Conservation (phyloP, 2,329 filamentous ascomycete genomes). For the Fusarium napiforme region DNA sequence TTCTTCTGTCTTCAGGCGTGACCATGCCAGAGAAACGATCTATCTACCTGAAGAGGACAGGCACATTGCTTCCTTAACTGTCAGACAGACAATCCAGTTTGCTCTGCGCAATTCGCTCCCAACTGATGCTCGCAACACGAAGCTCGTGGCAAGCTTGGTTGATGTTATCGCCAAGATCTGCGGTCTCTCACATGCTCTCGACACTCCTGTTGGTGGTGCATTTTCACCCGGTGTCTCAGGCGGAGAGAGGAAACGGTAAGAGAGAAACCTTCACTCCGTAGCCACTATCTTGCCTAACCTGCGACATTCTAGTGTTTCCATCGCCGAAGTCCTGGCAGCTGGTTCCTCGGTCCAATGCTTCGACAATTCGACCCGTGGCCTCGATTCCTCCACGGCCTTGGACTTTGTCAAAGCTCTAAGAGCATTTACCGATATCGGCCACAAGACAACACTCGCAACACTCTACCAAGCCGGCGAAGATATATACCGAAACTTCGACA, state of each 20-base stretch:
- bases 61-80: conserved; percentile 78
- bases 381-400: background rate
- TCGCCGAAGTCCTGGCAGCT: background rate
- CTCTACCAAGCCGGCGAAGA: background rate
- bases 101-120: conserved; percentile 67
- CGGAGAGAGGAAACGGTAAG: background rate
- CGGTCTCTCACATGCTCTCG: background rate
- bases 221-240: background rate
- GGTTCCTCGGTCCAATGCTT: background rate
- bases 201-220: background rate
- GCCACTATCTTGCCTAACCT: background rate
- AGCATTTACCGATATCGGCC: background rate
- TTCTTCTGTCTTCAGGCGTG: conserved; percentile 72
- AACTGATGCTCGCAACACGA: background rate
- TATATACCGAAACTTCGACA: background rate
- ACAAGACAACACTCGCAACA: background rate
- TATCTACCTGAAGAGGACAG: conserved; percentile 82
- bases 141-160: background rate
- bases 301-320: background rate
- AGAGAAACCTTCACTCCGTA: rapidly evolving
- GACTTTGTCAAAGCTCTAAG: background rate
- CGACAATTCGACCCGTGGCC: background rate
- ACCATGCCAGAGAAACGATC: conserved; percentile 78
- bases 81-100: conserved; percentile 81
- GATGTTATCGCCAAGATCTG: background rate